Evolutionary conservation across 192 early-diverging fungal species (phyloP).

Genomic region (Jimgerdemannia lactiflua): DNA sequence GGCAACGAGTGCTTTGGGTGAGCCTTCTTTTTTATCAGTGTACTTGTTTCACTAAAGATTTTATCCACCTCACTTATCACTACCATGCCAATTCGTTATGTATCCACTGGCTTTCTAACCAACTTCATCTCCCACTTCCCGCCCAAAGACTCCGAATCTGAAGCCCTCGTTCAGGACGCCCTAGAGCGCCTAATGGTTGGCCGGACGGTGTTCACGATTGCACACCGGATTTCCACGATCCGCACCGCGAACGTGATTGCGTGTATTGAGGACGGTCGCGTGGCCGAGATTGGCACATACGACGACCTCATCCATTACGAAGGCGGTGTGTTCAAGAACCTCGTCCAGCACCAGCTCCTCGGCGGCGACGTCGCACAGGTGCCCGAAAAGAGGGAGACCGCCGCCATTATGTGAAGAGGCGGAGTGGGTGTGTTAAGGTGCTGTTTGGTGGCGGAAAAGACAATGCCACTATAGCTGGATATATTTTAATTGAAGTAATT

Average conservation of each 20-base stretch:
- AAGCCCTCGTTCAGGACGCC: constrained; percentile 64
- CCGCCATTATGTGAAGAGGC: background rate
- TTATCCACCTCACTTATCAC: no score
- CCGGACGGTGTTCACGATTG: constrained; percentile 70
- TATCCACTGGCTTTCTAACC: background rate
- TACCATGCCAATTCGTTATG: background rate
- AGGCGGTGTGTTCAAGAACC: constrained; percentile 29
- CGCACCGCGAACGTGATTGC: constrained; percentile 62
- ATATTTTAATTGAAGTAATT: background rate
- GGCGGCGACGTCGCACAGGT: background rate
- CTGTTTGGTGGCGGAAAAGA: background rate
- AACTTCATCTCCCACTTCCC: constrained; percentile 22
- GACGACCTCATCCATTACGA: constrained; percentile 47
- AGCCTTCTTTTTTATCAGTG: background rate
- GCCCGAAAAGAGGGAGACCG: background rate
- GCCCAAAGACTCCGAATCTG: constrained; percentile 52
- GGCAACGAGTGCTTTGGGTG: constrained; percentile 57
- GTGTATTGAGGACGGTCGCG: constrained; percentile 37
- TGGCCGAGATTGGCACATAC: constrained; percentile 64
- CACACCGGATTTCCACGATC: constrained; percentile 66
- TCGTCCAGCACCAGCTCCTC: constrained; percentile 30
- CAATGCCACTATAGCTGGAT: background rate
- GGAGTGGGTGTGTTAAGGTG: background rate
- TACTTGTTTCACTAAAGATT: no score
- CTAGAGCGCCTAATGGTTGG: constrained; percentile 49